Evolutionary conservation across 805 yeast genomes (phyloP).

Genomic region (Ogataea parapolymorpha): DNA sequence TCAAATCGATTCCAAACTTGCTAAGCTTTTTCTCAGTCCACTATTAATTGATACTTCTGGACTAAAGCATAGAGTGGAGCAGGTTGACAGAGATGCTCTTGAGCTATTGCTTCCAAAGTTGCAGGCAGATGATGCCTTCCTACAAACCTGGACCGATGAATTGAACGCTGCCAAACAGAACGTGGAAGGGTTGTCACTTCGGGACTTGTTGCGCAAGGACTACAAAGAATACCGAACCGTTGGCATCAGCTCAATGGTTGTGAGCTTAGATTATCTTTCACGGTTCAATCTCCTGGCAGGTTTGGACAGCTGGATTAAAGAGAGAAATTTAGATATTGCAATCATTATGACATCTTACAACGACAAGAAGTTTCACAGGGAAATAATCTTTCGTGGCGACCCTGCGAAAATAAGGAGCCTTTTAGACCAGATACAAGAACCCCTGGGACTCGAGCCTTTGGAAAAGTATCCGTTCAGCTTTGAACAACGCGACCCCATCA

Average conservation of each 20-base stretch:
- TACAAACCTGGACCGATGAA: conserved; percentile 10
- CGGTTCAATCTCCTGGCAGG: conserved; percentile 24
- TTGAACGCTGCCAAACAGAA: conserved; percentile 56
- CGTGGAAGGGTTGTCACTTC: conserved; percentile 53
- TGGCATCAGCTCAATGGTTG: conserved; percentile 78
- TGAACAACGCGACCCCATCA: conserved; percentile 43
- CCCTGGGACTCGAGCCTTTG: conserved; percentile 25
- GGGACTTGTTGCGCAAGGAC: conserved; percentile 74
- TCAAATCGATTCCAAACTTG: conserved; percentile 20
- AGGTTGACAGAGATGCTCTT: conserved; percentile 49
- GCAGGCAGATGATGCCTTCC: conserved; percentile 18
- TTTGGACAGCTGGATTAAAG: conserved; percentile 24
- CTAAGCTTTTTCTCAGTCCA: conserved; percentile 55
- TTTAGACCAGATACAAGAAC: conserved; percentile 6
- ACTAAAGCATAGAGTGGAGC: conserved; percentile 60
- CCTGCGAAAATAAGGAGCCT: conserved; percentile 1
- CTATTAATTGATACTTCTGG: conserved; percentile 74
- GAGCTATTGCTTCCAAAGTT: conserved; percentile 30
- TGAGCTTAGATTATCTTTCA: conserved; percentile 53
- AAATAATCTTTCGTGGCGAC: conserved; percentile 4
- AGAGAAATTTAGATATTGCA: conserved; percentile 37
- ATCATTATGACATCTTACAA: conserved; percentile 48
- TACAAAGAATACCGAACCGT: conserved; percentile 68
- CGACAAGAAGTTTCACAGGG: conserved; percentile 12
- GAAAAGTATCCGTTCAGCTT: conserved; percentile 1